These are phyloP conservation scores for Alternaria solani DNA, from an alignment of 2,329 filamentous ascomycete genomes.

Conservation along the genomic window DNA sequence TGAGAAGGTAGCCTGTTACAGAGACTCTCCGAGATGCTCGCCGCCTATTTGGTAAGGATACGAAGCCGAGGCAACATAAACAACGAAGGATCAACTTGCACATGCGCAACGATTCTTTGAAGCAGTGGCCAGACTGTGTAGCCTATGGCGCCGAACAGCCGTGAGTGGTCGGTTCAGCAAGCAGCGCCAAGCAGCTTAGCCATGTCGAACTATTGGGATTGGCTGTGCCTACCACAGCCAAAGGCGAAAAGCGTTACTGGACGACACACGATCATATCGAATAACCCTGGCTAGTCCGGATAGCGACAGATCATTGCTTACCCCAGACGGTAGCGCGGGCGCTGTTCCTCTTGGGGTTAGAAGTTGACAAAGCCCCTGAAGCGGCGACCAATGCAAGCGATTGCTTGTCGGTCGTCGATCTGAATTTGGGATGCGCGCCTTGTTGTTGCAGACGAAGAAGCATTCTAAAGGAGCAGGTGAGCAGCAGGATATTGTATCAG, in stretches of 20 bases:
- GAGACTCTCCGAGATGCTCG: constrained; percentile 44
- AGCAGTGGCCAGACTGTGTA: constrained; percentile 3
- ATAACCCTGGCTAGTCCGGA: constrained; percentile 14
- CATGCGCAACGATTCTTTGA: constrained; percentile 24
- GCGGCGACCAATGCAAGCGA: constrained; percentile 25
- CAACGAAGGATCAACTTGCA: constrained; percentile 25
- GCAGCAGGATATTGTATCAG: constrained; percentile 23
- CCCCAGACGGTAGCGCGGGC: constrained; percentile 14
- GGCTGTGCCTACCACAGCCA: constrained; percentile 11
- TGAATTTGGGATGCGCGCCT: constrained; percentile 24
- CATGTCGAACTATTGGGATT: constrained; percentile 16
- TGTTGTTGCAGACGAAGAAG: constrained; percentile 20
- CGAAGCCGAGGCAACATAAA: constrained; percentile 30
- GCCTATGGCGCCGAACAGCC: constrained; percentile 14
- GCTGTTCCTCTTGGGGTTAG: constrained; percentile 13
- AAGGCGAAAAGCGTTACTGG: constrained; percentile 11
- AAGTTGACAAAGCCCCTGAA: constrained; percentile 12
- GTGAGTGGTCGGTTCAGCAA: constrained; percentile 22
- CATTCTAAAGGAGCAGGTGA: constrained; percentile 25
- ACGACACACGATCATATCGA: constrained; percentile 15
- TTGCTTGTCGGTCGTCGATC: constrained; percentile 21
- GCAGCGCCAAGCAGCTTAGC: constrained; percentile 12
- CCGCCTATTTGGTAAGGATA: constrained; percentile 28
- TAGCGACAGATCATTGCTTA: constrained; percentile 11
- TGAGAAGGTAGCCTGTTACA: constrained; percentile 33